Percentiles rank a stretch among this genome's conserved stretches.
Evolutionary conservation across 164 flowering plant species (phyloP).

Genomic region (Umbellularia californica): DNA sequence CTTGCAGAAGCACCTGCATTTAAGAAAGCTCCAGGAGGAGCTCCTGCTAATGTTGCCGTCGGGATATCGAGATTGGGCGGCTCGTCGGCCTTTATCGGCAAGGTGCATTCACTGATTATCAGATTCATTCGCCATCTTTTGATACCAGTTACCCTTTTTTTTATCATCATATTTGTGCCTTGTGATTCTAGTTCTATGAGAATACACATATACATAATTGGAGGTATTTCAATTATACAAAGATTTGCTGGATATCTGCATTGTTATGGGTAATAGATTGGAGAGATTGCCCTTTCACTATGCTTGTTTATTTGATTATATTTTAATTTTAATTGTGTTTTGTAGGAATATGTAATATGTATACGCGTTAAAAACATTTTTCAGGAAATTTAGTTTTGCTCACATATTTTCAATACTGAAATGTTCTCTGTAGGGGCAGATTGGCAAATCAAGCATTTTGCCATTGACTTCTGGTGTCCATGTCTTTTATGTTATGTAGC

Average conservation of each 20-base stretch:
- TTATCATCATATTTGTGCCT: not conserved
- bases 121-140: not conserved
- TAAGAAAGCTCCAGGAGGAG: constrained; percentile 85
- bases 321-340: no score
- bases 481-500: not conserved
- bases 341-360: no score
- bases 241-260: not conserved
- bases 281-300: not conserved
- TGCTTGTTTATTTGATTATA: not conserved
- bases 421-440: no score
- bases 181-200: not conserved
- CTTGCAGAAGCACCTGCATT: constrained; percentile 91
- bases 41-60: constrained; percentile 97
- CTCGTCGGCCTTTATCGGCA: constrained; percentile 78
- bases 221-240: no score
- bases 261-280: no score
- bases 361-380: no score
- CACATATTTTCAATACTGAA: no score
- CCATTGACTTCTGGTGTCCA: not conserved
- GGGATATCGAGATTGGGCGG: constrained; percentile 72
- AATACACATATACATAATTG: not conserved
- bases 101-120: constrained; percentile 20
- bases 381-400: no score
- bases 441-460: no score
- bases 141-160: constrained; percentile 3